Evolutionary conservation across 2,329 filamentous ascomycete genomes (phyloP).

Genomic region (Nothopassalora personata): DNA sequence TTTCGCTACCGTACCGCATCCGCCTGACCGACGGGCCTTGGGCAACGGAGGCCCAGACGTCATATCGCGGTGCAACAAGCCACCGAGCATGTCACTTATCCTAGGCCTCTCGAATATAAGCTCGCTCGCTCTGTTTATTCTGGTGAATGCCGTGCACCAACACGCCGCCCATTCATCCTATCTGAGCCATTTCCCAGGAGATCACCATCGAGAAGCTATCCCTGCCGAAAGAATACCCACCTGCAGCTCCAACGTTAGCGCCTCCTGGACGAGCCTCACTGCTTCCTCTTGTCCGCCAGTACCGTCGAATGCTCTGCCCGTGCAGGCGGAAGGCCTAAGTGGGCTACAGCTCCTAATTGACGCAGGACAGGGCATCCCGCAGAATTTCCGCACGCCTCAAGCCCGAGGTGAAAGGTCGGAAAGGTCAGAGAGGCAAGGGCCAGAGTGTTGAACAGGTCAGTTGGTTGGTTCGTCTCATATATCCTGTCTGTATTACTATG

Average conservation of each 20-base stretch:
- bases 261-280: constrained; percentile 3
- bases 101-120: not conserved
- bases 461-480: constrained; percentile 4
- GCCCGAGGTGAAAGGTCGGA: constrained; percentile 7
- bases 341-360: not conserved
- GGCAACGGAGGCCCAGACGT: not conserved
- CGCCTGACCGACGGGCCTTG: not conserved
- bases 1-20: not conserved
- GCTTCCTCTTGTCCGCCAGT: constrained; percentile 25
- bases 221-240: constrained; percentile 1
- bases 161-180: not conserved
- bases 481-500: not conserved
- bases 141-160: not conserved
- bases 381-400: not conserved
- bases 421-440: constrained; percentile 1
- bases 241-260: constrained; percentile 12
- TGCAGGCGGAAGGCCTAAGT: constrained; percentile 3
- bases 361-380: not conserved
- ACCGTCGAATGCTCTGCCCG: constrained; percentile 1
- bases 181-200: not conserved
- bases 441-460: constrained; percentile 16
- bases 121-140: not conserved
- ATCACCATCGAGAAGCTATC: not conserved
- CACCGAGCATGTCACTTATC: not conserved
- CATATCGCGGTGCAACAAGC: not conserved